Evolutionary conservation across 2,329 filamentous ascomycete species (phyloP).

Genomic region (Penicillium sp.): DNA sequence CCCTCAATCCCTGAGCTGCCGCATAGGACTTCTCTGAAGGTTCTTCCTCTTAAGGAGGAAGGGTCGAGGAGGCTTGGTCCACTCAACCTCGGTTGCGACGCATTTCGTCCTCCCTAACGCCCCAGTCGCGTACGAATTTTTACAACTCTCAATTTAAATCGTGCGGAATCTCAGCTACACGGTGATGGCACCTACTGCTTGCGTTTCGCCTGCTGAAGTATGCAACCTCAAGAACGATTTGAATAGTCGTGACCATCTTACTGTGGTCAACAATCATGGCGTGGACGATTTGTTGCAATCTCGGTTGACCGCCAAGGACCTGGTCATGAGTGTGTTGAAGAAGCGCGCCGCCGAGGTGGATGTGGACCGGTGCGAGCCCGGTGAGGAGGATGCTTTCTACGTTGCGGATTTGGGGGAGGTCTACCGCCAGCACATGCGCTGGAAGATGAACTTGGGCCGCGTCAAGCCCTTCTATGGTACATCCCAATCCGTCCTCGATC

Average conservation of each 20-base stretch:
- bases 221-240: conserved; percentile 36
- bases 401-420: conserved; percentile 97
- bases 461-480: conserved; percentile 95
- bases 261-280: conserved; percentile 42
- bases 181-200: conserved; percentile 69
- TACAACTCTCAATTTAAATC: conserved; percentile 16
- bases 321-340: conserved; percentile 84
- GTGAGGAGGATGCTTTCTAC: conserved; percentile 97
- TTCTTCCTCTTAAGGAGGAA: conserved; percentile 99
- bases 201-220: conserved; percentile 48
- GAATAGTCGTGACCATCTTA: conserved; percentile 22
- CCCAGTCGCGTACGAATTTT: conserved; percentile 30
- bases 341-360: conserved; percentile 79
- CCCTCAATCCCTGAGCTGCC: conserved; percentile 79
- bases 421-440: conserved; percentile 96
- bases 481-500: conserved; percentile 27
- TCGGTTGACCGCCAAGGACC: conserved; percentile 60
- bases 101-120: conserved; percentile 92
- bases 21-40: conserved; percentile 97
- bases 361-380: conserved; percentile 79
- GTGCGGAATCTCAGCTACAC: conserved; percentile 40
- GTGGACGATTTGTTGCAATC: conserved; percentile 42
- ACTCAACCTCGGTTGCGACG: conserved; percentile 82
- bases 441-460: conserved; percentile 88
- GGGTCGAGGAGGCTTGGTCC: conserved; percentile 99